phyloP scores from a whole-genome alignment of 129 eudicot genomes.

The Dittrichia graveolens region DNA sequence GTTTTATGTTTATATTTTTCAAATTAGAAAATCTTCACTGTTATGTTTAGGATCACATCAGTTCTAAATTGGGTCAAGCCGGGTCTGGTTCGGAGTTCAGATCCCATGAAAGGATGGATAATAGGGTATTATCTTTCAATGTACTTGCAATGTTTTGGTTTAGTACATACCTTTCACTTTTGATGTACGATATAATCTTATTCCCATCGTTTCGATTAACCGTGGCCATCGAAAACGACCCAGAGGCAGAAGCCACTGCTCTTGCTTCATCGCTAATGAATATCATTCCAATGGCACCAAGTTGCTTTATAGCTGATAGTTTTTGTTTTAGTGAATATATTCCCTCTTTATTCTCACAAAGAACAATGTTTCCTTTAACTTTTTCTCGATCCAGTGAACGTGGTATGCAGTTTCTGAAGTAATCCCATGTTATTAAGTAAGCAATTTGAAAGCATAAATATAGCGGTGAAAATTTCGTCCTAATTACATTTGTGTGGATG shows the following conservation, averaged over 20 bases:
- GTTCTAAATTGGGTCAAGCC: not conserved
- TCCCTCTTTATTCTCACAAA: slow-evolving; percentile 49
- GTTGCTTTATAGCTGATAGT: slow-evolving; percentile 22
- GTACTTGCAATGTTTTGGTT: not conserved
- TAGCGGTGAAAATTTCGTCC: not conserved
- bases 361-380: slow-evolving; percentile 63
- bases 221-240: slow-evolving; percentile 44
- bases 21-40: too few relatives aligned
- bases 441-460: not conserved
- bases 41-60: too few relatives aligned
- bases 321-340: slow-evolving; percentile 30
- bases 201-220: slow-evolving; percentile 47
- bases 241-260: slow-evolving; percentile 45
- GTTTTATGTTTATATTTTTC: too few relatives aligned
- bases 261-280: slow-evolving; percentile 45
- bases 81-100: not conserved
- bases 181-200: slow-evolving; percentile 53
- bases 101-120: not conserved
- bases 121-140: not conserved
- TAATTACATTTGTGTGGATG: not conserved
- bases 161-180: slow-evolving; percentile 51
- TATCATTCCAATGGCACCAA: slow-evolving; percentile 63
- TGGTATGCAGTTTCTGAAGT: slow-evolving; percentile 62
- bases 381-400: slow-evolving; percentile 52
- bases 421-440: not conserved